Base-by-base conservation (phyloP, 352 stramenopile species). In the Phytophthora boehmeriae region DNA sequence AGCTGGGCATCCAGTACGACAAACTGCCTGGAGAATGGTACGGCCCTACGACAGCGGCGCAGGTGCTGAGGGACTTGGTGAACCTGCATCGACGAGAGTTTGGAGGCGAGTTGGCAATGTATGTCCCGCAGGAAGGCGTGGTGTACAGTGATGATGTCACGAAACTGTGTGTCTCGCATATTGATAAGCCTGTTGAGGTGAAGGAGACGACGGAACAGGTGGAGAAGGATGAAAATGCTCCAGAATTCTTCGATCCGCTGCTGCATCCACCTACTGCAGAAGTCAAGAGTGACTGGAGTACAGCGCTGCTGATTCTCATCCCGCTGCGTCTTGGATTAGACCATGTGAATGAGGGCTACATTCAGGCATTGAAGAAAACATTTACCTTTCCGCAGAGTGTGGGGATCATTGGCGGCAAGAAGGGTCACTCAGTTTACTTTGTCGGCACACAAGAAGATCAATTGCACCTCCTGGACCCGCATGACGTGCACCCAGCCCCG, bases 351-450 rank as follows among this genome's bases (percentile, higher is more conserved):
- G 73, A 83, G 35, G 63, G 73, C 28, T 97, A 96, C 63, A 81
- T 96, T 23, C 78, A 80, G 14, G 78, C 83, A 20, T 52, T 97
- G 16, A 58, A 87, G 34, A 78, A 88, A 45, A 90, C 83, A 19
- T 93, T 98, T 50, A 67, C 78, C 54, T 93, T 99, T 39, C 89
- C 90, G 13, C 92, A 98, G 65, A 98, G 88, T 34, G 88, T 98
- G 17, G 96, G 96, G 8, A 96, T 99, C 64, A 88, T 99, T 28
- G 96, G 96, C 36, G 96, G 96, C 54, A 97, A 96, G 59, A 96
- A 96, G 34, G 80, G 93, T 8, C 92, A 98, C 73, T 98, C 96
- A 10, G 86, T 98, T 44, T 99, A 97, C 76, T 99, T 98, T 83
- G 97, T 98, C 34, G 95, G 93, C 27, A 81, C 90, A 5, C 85